Evolutionary conservation across 2,329 filamentous ascomycete genomes (phyloP), one percentile per base, ranked within the genome.

Genomic region (Pseudocercospora musae): DNA sequence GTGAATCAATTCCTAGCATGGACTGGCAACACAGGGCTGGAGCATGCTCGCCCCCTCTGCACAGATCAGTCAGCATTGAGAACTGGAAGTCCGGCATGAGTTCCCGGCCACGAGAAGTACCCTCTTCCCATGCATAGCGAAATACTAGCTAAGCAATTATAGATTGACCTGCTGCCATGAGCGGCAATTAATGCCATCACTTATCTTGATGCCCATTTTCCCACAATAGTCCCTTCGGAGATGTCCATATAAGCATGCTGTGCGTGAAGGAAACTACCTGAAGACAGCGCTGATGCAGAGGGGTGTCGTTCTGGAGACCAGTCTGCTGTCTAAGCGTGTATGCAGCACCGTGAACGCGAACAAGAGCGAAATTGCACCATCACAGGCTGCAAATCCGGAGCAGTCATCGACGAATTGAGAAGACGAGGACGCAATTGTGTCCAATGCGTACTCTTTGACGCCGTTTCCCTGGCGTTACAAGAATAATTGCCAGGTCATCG

Each of bases 71-170:
- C 37, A n/a, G 37, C 20, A 23, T 11, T 25, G 20, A 48, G 44
- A 11, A 9, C 20, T 20, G 21, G 44, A 15, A n/a, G 23, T 25
- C 25, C 15, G 11, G 13, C 21, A 52, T 27, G 48, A 25, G 6
- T 6, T 18, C 15, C n/a, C 27, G 31, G 56, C 56, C 52, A 59
- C 57, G 62, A 66, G 66, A 68, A 68, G 66, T 68, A 68, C 66
- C 23, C 62, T 54, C 57, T 58, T 40, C 37, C 64, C 64, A 57
- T 42, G 29, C 40, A 13, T 44, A 55, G 52, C 33, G 48, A 58
- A 44, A 49, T 65, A 68, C 62, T 66, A 63, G 66, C 66, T 68
- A 68, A 68, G 66, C 59, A 29, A 48, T 66, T 40, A 48, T 57
- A 54, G 52, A 23, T 54, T 40, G 29, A 18, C 33, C n/a, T 37